Conservation (phyloP, 2,329 filamentous ascomycete genomes). For the Piedraia hortae region DNA sequence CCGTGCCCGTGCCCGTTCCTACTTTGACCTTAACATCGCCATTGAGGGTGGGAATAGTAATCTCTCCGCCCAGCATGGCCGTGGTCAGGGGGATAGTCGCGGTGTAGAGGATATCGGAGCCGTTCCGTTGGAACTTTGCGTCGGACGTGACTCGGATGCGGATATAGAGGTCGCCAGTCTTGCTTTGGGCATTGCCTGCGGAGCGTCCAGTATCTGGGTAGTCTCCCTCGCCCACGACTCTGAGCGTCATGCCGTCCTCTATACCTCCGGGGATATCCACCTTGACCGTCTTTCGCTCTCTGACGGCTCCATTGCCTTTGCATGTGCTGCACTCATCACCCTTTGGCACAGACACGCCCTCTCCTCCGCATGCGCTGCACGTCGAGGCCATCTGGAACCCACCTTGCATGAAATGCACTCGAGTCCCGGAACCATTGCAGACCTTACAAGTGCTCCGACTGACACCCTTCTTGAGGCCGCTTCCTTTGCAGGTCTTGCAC, state of each 20-base stretch:
- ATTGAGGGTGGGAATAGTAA: conserved; percentile 69
- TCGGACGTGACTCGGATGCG: conserved; percentile 74
- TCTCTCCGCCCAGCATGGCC: conserved; percentile 71
- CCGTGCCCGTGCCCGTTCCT: conserved; percentile 69
- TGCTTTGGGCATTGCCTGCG: conserved; percentile 31
- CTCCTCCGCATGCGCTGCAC: conserved; percentile 55
- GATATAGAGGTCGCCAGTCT: conserved; percentile 74
- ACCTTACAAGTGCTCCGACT: conserved; percentile 45
- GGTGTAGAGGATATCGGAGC: conserved; percentile 79
- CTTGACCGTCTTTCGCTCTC: conserved; percentile 57
- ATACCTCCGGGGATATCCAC: conserved; percentile 88
- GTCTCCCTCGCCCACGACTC: conserved; percentile 67
- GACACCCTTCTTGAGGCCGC: conserved; percentile 56
- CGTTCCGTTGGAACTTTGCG: conserved; percentile 62
- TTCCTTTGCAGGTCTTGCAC: conserved; percentile 62
- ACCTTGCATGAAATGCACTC: conserved; percentile 69
- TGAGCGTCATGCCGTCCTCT: conserved; percentile 82
- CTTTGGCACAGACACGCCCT: conserved; percentile 45
- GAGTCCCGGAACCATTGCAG: conserved; percentile 65
- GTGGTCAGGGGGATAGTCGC: conserved; percentile 79
- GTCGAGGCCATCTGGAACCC: conserved; percentile 92
- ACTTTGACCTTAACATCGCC: conserved; percentile 78
- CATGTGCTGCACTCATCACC: conserved; percentile 62
- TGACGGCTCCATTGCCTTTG: conserved; percentile 54
- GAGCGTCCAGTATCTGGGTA: conserved; percentile 45